Evolutionary conservation across 345 rosid genomes (phyloP).

Genomic region (Brassica rapa): DNA sequence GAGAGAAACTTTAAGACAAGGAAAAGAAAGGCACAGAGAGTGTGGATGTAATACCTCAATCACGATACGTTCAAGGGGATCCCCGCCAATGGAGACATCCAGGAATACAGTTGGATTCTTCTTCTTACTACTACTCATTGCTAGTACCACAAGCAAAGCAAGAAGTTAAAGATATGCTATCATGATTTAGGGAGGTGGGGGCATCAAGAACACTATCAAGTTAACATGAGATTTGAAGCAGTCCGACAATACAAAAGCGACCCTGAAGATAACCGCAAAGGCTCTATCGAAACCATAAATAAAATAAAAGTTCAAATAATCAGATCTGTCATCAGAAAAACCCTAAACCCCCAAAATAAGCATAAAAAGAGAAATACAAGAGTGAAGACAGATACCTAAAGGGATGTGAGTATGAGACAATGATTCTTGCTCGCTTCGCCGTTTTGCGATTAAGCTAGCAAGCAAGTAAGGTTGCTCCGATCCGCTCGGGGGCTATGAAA

Average conservation of each 20-base stretch:
- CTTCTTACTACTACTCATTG: slow-evolving; percentile 53
- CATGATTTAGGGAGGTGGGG: not conserved
- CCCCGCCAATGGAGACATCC: slow-evolving; percentile 74
- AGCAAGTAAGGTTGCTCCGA: not conserved
- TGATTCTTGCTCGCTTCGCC: not conserved
- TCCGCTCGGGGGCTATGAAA: not conserved
- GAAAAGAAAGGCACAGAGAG: not conserved
- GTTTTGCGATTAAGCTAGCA: not conserved
- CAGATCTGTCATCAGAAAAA: slow-evolving; percentile 13
- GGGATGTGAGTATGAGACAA: not conserved
- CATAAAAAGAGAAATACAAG: not conserved
- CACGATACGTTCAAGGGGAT: slow-evolving; percentile 62
- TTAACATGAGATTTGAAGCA: not conserved
- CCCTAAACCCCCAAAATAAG: slow-evolving; percentile 17
- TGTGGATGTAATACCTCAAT: slow-evolving; percentile 64
- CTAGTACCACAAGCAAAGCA: slow-evolving; percentile 13
- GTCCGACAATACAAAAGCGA: not conserved
- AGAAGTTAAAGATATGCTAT: not conserved
- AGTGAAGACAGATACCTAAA: not conserved
- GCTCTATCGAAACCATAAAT: not conserved
- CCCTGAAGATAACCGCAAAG: not conserved
- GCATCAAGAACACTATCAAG: not conserved
- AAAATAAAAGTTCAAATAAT: not conserved
- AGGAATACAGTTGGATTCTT: slow-evolving; percentile 78
- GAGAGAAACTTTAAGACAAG: not conserved